Evolutionary conservation across 2,329 filamentous ascomycete genomes (phyloP).

Genomic region (Curvularia hawaiiensis): DNA sequence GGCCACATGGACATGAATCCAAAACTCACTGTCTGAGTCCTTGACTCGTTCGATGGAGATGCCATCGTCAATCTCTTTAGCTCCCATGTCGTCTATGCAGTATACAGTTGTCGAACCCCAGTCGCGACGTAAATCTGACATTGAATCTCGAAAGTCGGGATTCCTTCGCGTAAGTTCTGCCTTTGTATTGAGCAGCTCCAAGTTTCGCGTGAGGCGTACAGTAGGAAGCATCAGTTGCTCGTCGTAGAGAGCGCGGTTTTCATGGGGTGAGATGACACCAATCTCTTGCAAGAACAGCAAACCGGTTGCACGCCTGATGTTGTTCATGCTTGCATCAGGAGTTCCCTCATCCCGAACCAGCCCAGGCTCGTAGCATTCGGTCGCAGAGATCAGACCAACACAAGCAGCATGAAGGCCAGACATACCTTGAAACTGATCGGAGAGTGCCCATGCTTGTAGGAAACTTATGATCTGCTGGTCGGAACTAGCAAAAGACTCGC

Average conservation of each 20-base stretch:
- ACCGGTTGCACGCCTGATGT: conserved; percentile 49
- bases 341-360: conserved; percentile 25
- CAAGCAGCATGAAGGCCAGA: conserved; percentile 66
- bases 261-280: conserved; percentile 72
- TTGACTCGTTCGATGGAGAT: conserved; percentile 70
- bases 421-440: conserved; percentile 31
- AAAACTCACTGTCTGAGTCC: conserved; percentile 60
- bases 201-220: conserved; percentile 50
- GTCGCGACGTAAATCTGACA: conserved; percentile 62
- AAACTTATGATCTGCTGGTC: conserved; percentile 68
- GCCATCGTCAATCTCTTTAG: conserved; percentile 78
- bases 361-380: conserved; percentile 63
- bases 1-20: conserved; percentile 79
- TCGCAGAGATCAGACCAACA: conserved; percentile 66
- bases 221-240: conserved; percentile 58
- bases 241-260: conserved; percentile 68
- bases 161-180: conserved; percentile 29
- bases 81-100: conserved; percentile 71
- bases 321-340: conserved; percentile 1
- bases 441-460: conserved; percentile 66
- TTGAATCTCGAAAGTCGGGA: conserved; percentile 56
- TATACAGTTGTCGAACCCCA: conserved; percentile 67
- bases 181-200: conserved; percentile 50
- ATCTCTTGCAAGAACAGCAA: conserved; percentile 76
- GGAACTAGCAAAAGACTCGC: conserved; percentile 53